Evolutionary conservation across 371 early-diverging fungal species (phyloP).

Genomic region (Mucor saturninus): DNA sequence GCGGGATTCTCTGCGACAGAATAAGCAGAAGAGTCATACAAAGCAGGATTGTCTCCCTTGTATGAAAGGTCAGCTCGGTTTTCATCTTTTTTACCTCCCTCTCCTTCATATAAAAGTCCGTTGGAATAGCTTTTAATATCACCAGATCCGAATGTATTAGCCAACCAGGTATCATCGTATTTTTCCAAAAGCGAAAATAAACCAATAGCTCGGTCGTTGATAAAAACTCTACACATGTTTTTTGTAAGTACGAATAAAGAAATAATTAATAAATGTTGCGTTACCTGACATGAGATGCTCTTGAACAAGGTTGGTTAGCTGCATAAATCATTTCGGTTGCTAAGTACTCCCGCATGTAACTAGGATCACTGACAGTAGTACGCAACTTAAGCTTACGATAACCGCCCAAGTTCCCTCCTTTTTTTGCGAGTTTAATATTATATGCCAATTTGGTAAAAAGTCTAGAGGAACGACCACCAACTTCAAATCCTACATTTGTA

Average conservation of each 20-base stretch:
- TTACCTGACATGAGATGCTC: constrained; percentile 35
- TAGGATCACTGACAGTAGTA: constrained; percentile 37
- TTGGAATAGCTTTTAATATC: constrained; percentile 10
- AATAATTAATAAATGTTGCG: background rate
- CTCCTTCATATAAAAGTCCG: constrained; percentile 36
- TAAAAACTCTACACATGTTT: constrained; percentile 27
- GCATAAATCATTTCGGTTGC: constrained; percentile 31
- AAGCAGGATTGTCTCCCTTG: constrained; percentile 20
- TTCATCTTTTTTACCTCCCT: constrained; percentile 15
- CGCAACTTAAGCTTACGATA: constrained; percentile 30
- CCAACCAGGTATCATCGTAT: constrained; percentile 38
- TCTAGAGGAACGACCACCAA: constrained; percentile 42
- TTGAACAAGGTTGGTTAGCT: constrained; percentile 28
- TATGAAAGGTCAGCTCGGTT: constrained; percentile 34
- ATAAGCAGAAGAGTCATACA: constrained; percentile 24
- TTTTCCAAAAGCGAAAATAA: constrained; percentile 39
- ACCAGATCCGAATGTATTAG: constrained; percentile 28
- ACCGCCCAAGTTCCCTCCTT: constrained; percentile 18
- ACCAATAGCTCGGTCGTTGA: constrained; percentile 38
- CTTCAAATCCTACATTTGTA: constrained; percentile 24
- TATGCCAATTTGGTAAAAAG: constrained; percentile 38
- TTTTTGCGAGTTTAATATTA: constrained; percentile 33
- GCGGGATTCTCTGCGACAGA: constrained; percentile 26
- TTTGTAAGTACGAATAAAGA: background rate
- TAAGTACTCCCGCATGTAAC: constrained; percentile 51